Percentiles rank a stretch among this genome's conserved stretches.
Conservation (phyloP, 106 monocot genomes). For the Allium fistulosum region DNA sequence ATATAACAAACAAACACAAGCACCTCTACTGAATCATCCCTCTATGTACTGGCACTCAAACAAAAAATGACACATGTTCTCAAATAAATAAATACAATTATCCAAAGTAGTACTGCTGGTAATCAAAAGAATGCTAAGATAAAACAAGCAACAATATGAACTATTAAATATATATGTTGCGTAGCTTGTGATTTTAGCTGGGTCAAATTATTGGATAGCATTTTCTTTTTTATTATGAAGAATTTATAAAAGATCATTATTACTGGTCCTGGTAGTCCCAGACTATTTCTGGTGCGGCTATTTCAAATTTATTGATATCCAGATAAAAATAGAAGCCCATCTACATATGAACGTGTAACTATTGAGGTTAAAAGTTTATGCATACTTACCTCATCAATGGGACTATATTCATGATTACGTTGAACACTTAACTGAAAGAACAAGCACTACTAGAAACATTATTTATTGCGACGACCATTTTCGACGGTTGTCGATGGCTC, state of each 20-base stretch:
- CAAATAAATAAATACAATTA: neutral
- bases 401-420: conserved; percentile 40
- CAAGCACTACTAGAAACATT: too few species aligned
- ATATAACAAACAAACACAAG: too few species aligned
- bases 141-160: too few species aligned
- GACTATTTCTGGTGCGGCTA: neutral
- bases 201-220: too few species aligned
- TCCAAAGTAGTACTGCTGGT: neutral
- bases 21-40: too few species aligned
- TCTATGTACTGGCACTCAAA: neutral
- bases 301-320: neutral
- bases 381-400: conserved; percentile 44
- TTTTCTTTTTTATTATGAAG: neutral
- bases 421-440: conserved; percentile 84
- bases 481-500: too few species aligned
- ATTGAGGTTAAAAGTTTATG: neutral
- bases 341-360: neutral
- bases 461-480: too few species aligned
- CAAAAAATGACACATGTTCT: neutral
- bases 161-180: too few species aligned
- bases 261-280: neutral
- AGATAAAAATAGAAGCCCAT: neutral
- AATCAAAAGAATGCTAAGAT: too few species aligned
- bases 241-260: neutral
- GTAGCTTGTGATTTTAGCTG: too few species aligned